These are phyloP conservation scores for Symbiodinium pilosum DNA, from an alignment of 73 alveolate genomes.

Conservation along the genomic window DNA sequence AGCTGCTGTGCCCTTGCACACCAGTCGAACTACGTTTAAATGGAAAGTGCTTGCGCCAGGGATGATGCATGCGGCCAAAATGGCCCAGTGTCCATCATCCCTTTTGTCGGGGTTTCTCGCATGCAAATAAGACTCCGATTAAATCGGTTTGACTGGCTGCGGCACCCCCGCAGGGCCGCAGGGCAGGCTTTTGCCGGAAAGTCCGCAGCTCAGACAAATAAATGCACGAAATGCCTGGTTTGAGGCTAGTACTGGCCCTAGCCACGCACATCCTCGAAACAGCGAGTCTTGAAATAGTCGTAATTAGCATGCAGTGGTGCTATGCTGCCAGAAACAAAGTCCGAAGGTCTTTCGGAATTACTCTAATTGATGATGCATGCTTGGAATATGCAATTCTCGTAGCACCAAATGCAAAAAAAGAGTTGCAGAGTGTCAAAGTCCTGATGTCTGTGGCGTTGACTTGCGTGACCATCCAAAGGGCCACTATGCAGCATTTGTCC, in stretches of 20 bases:
- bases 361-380: not conserved
- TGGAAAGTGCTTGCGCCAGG: constrained; percentile 12
- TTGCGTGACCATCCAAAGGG: constrained; percentile 1
- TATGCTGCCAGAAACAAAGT: no score
- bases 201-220: not conserved
- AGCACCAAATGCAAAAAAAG: not conserved
- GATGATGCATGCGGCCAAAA: not conserved
- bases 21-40: not conserved
- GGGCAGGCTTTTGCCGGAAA: not conserved
- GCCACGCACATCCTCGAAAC: not conserved
- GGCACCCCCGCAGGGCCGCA: constrained; percentile 18
- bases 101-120: not conserved
- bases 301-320: no score
- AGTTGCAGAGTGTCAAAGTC: not conserved
- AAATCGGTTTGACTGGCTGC: not conserved
- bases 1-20: constrained; percentile 10
- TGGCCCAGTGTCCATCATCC: not conserved
- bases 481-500: not conserved
- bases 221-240: no score
- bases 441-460: not conserved
- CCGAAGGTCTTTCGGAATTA: no score
- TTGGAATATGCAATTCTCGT: not conserved
- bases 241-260: constrained; percentile 11
- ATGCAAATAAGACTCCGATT: not conserved
- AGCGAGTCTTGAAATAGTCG: not conserved